Evolutionary conservation across 73 alveolate species (phyloP).

Genomic region (Loxodes magnus): DNA sequence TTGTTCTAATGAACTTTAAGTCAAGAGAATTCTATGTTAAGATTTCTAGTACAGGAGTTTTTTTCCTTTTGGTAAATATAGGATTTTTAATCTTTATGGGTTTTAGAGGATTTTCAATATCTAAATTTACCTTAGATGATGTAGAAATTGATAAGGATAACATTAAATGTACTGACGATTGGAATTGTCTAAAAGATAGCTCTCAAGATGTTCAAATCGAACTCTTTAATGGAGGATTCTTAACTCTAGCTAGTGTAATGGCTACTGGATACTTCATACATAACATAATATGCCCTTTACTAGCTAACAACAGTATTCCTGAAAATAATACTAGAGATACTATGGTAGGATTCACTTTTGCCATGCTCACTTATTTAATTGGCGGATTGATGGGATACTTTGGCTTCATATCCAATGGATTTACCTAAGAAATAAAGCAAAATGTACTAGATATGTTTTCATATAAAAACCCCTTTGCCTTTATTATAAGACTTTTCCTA

Average conservation of each 20-base stretch:
- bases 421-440: slow-evolving; percentile 11
- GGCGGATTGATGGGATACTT: slow-evolving; percentile 65
- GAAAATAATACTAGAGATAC: slow-evolving; percentile 69
- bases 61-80: slow-evolving; percentile 43
- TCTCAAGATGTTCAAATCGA: slow-evolving; percentile 34
- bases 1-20: slow-evolving; percentile 17
- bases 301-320: slow-evolving; percentile 56
- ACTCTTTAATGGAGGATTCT: slow-evolving; percentile 45
- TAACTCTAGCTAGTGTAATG: slow-evolving; percentile 42
- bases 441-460: slow-evolving; percentile 35
- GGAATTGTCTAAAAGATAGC: slow-evolving; percentile 17
- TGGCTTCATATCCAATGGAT: slow-evolving; percentile 48
- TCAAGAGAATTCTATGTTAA: slow-evolving; percentile 43
- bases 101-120: slow-evolving; percentile 24
- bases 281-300: slow-evolving; percentile 45
- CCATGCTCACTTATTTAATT: slow-evolving; percentile 38
- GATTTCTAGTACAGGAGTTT: slow-evolving; percentile 52
- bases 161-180: not conserved
- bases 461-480: slow-evolving; percentile 19
- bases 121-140: slow-evolving; percentile 25
- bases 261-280: slow-evolving; percentile 65
- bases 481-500: slow-evolving; percentile 22
- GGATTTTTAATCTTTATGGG: slow-evolving; percentile 34
- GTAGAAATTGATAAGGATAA: not conserved
- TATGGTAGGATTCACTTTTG: slow-evolving; percentile 50